A percentile compares a stretch with the other conserved stretches of the same genome.
Conservation (phyloP, 2,329 filamentous ascomycete genomes). For the Alternaria sp. region DNA sequence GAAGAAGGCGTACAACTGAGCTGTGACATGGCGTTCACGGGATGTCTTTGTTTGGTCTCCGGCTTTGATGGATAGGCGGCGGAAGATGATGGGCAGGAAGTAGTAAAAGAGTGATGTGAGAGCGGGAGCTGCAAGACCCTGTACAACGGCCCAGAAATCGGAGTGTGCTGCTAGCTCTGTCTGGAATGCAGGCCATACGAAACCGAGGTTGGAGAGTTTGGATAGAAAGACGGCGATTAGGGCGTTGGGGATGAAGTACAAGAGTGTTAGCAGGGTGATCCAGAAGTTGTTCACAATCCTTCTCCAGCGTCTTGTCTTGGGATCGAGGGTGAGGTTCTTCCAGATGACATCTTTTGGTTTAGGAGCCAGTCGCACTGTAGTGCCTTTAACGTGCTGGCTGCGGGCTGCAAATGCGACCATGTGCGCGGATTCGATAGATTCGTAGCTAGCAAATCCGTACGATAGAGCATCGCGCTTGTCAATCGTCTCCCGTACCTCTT, state of each 20-base stretch:
- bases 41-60: constrained; percentile 93
- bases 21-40: constrained; percentile 87
- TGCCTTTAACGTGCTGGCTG: constrained; percentile 80
- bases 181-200: constrained; percentile 80
- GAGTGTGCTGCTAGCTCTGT: constrained; percentile 68
- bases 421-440: constrained; percentile 87
- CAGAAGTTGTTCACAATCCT: constrained; percentile 83
- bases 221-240: constrained; percentile 93
- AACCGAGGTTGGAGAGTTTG: constrained; percentile 80
- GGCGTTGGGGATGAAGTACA: constrained; percentile 93
- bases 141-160: constrained; percentile 81
- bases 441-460: constrained; percentile 94
- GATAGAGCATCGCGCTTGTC: constrained; percentile 88
- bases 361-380: constrained; percentile 80
- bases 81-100: constrained; percentile 88
- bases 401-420: constrained; percentile 82
- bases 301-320: constrained; percentile 73
- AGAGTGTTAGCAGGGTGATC: constrained; percentile 78
- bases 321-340: constrained; percentile 84
- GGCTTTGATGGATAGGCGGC: constrained; percentile 80
- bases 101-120: constrained; percentile 88
- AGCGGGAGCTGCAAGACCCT: constrained; percentile 89
- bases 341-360: constrained; percentile 93
- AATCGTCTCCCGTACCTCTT: constrained; percentile 79
- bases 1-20: constrained; percentile 93